Conservation (phyloP, 345 rosid species). For the Garcia nutans region DNA sequence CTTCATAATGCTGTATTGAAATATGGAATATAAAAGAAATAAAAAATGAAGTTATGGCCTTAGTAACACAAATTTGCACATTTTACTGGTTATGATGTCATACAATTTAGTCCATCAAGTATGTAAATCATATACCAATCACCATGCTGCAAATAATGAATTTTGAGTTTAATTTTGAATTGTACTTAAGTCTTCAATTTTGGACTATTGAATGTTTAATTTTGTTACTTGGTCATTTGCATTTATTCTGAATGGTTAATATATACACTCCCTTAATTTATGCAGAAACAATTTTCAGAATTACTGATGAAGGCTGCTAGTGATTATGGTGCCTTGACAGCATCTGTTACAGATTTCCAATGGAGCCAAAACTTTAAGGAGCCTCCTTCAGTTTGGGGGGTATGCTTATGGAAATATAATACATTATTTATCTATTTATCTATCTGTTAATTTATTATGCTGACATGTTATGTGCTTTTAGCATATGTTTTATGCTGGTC, state of each 20-base stretch:
- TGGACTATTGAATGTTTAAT: not conserved
- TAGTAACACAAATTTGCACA: not conserved
- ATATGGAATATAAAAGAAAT: too few relatives aligned
- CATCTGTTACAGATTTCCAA: slow-evolving; percentile 85
- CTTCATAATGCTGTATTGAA: not conserved
- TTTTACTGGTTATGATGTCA: not conserved
- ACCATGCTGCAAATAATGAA: not conserved
- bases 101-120: not conserved
- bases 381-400: slow-evolving; percentile 98
- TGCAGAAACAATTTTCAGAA: slow-evolving; percentile 96
- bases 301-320: slow-evolving; percentile 96
- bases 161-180: not conserved
- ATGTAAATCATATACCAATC: not conserved
- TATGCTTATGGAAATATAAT: slow-evolving; percentile 28
- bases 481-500: not conserved
- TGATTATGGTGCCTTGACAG: slow-evolving; percentile 93
- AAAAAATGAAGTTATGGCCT: not conserved
- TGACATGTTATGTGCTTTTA: not conserved
- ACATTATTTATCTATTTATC: not conserved
- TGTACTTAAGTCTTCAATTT: not conserved
- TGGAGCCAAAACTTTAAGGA: slow-evolving; percentile 99
- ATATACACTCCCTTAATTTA: not conserved
- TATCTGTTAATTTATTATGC: not conserved
- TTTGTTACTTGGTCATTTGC: not conserved
- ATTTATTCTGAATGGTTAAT: too few relatives aligned